These are phyloP conservation scores for Fusarium redolens DNA, from an alignment of 2,329 filamentous ascomycete genomes.

Conservation along the genomic window DNA sequence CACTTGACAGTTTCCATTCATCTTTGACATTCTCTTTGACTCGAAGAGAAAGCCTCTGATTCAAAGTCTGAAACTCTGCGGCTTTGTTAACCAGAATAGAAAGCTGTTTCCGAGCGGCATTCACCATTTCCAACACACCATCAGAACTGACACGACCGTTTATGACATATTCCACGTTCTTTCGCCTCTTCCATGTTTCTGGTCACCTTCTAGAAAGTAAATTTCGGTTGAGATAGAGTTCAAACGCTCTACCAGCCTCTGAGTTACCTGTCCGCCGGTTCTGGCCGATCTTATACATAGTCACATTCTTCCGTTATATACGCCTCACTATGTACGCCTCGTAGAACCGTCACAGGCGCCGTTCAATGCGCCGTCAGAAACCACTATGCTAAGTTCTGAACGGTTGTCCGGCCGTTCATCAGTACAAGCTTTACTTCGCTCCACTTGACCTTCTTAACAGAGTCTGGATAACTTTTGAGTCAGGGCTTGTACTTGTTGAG, in stretches of 20 bases:
- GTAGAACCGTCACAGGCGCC: conserved; percentile 27
- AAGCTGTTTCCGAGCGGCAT: not conserved
- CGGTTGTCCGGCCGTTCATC: not conserved
- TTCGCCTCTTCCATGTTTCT: conserved; percentile 6
- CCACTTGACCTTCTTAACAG: conserved; percentile 18
- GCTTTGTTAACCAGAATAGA: conserved; percentile 28
- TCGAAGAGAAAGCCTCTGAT: conserved; percentile 25
- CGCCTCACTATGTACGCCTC: conserved; percentile 14
- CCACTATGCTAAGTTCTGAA: conserved; percentile 10
- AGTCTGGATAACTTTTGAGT: conserved; percentile 26
- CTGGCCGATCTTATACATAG: conserved; percentile 5
- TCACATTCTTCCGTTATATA: conserved; percentile 36
- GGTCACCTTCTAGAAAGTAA: conserved; percentile 23
- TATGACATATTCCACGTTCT: conserved; percentile 26
- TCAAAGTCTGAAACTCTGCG: conserved; percentile 24
- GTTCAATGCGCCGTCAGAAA: conserved; percentile 27
- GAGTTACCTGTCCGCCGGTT: conserved; percentile 10
- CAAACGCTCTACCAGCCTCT: conserved; percentile 16
- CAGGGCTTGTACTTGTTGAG: conserved; percentile 6
- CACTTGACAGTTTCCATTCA: conserved; percentile 16
- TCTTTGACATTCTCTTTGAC: conserved; percentile 27
- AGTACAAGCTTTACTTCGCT: not conserved
- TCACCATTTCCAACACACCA: not conserved
- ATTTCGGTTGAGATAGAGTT: conserved; percentile 26
- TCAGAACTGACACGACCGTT: not conserved